phyloP scores from a whole-genome alignment of 805 yeast genomes.

The Nakazawaea wyomingensis region DNA sequence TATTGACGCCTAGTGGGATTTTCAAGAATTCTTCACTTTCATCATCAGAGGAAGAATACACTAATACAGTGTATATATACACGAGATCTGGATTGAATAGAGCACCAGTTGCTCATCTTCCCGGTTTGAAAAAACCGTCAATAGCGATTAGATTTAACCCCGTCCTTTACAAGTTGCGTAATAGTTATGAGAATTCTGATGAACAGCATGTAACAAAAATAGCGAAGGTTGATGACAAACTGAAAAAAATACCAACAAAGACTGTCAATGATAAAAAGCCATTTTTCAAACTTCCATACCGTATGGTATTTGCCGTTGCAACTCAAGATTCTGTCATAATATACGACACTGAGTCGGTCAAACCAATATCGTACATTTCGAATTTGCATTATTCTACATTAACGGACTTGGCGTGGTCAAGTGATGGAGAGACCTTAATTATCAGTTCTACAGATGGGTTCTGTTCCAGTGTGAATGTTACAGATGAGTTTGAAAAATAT shows the following conservation, averaged over 20 bases:
- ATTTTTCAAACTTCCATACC: slow-evolving; percentile 60
- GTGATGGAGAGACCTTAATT: slow-evolving; percentile 65
- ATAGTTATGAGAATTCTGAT: not conserved
- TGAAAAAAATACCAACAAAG: not conserved
- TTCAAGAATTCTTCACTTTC: slow-evolving; percentile 28
- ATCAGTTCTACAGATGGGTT: slow-evolving; percentile 91
- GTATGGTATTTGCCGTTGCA: slow-evolving; percentile 88
- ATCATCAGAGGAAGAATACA: slow-evolving; percentile 28
- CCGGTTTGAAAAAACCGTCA: slow-evolving; percentile 80
- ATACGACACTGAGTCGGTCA: slow-evolving; percentile 68
- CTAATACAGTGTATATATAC: slow-evolving; percentile 76
- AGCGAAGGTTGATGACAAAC: slow-evolving; percentile 4
- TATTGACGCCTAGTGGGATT: slow-evolving; percentile 76
- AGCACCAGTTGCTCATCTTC: slow-evolving; percentile 73
- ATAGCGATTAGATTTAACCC: slow-evolving; percentile 80
- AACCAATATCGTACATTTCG: slow-evolving; percentile 69
- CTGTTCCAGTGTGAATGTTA: slow-evolving; percentile 56
- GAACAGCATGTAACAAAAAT: slow-evolving; percentile 12
- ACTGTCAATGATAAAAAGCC: slow-evolving; percentile 15
- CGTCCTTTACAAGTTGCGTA: slow-evolving; percentile 40
- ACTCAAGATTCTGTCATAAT: slow-evolving; percentile 80
- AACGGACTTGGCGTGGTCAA: slow-evolving; percentile 84
- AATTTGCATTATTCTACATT: slow-evolving; percentile 85
- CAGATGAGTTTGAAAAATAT: slow-evolving; percentile 31
- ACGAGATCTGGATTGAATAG: slow-evolving; percentile 62